Evolutionary conservation across 1,284 basidiomycete species (phyloP), one percentile per base, ranked within the genome.

Genomic region (Chondrostereum purpureum): DNA sequence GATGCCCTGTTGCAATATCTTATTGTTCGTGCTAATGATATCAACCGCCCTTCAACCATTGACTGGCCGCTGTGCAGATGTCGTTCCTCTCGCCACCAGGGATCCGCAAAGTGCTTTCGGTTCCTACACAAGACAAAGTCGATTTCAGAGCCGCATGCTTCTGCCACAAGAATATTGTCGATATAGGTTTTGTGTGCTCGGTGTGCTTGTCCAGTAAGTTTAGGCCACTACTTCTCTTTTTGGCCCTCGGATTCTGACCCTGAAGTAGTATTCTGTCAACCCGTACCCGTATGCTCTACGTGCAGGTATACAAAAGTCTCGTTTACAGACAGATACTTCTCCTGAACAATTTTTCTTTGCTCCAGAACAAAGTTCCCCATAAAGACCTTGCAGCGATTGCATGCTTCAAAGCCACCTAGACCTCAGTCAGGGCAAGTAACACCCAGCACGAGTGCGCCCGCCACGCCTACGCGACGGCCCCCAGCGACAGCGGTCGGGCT

Each of bases 131-230:
- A 64, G 94, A 98, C 59, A 88, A 86, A 54, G 87, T 98, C 48
- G 96, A 99, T 62, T 95, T 99, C 61, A 78, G 96, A 20, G 96
- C 96, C 0, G 94, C 94, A 4, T 99, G 96, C 63, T 99, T 99
- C 69, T 99, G 96, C 65, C 96, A 99, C 66, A 93, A 97, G 59
- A 84, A 86, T 44, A 95, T 97, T 39, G 83, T 99, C 31, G 95
- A 99, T 58, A 80, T 99, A 43, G 96, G 94, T 27, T 99, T 95
- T 58, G 93, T 99, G 18, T 99, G 96, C 65, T 95, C 92, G 14
- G 92, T 97, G 24, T 97, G 93, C 61, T 67, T 97, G 35, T 94
- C 90, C 39, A 96, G 92, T 95, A 57, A 51, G 87, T 77, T 18
- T 23, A 34, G 43, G 50, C 39, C 39, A 5, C 36, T 36, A 40